These are phyloP conservation scores for Begonia peltatifolia DNA, from an alignment of 306 rosid genomes.

Conservation along the genomic window DNA sequence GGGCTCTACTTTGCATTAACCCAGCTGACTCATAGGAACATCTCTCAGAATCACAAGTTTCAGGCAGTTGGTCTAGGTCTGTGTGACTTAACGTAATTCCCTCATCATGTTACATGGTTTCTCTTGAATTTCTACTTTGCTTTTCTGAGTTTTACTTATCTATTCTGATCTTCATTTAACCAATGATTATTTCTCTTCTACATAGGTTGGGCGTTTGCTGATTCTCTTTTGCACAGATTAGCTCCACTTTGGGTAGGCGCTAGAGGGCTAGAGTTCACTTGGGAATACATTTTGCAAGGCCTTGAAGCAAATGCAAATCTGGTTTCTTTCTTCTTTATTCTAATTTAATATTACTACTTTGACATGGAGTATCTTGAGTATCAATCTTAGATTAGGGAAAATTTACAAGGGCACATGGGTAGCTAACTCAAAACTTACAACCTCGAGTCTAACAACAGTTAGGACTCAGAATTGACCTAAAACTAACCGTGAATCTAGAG, in stretches of 20 bases:
- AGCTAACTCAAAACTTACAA: no score
- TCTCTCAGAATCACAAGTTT: slow-evolving; percentile 94
- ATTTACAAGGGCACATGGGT: no score
- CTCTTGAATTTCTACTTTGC: not conserved
- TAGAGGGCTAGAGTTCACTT: slow-evolving; percentile 94
- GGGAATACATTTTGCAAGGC: slow-evolving; percentile 95
- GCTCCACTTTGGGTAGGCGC: slow-evolving; percentile 99
- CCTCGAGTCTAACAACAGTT: no score
- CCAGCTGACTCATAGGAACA: slow-evolving; percentile 92
- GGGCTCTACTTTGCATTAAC: slow-evolving; percentile 98
- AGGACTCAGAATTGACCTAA: no score
- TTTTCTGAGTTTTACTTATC: slow-evolving; percentile 1
- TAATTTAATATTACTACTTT: not conserved
- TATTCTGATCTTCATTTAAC: not conserved
- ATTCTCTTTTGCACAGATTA: slow-evolving; percentile 87
- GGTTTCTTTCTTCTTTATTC: slow-evolving; percentile 30
- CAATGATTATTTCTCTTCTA: slow-evolving; percentile 13
- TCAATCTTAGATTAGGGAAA: no score
- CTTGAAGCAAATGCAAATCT: slow-evolving; percentile 96
- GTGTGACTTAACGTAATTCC: slow-evolving; percentile 17
- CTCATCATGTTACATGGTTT: slow-evolving; percentile 1
- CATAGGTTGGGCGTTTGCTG: slow-evolving; percentile 98
- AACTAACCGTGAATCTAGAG: not conserved
- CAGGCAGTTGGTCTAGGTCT: slow-evolving; percentile 99
- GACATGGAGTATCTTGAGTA: no score